Percentiles rank a stretch among this genome's conserved stretches.
phyloP scores from a whole-genome alignment of 192 early-diverging fungal species.

The Coemansia sp. region DNA sequence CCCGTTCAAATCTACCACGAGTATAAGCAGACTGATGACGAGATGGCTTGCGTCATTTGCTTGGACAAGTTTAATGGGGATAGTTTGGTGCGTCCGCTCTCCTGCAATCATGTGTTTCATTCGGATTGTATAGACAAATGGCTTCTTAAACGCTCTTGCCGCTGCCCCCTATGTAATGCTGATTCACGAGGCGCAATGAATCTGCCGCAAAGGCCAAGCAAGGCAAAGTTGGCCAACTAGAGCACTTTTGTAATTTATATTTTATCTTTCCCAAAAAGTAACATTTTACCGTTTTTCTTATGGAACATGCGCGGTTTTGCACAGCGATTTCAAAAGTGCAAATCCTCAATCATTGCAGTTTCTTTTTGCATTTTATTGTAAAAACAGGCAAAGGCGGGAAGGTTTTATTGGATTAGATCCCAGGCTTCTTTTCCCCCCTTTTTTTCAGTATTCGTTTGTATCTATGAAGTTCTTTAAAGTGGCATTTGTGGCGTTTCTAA shows the following conservation, averaged over 20 bases:
- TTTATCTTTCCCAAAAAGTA: no score
- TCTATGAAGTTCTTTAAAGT: no score
- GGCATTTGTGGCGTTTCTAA: no score
- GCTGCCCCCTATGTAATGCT: constrained; percentile 43
- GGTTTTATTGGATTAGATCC: no score
- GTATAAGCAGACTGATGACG: constrained; percentile 1
- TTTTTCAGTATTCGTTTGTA: no score
- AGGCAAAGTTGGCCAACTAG: constrained; percentile 20
- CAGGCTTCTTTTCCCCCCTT: no score
- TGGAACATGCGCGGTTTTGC: no score
- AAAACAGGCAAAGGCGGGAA: no score
- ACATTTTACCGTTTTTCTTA: no score
- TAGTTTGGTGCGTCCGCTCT: constrained; percentile 25
- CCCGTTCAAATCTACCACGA: background rate
- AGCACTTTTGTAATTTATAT: constrained; percentile 2
- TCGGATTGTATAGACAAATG: constrained; percentile 38
- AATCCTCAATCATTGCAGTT: no score
- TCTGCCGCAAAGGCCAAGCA: constrained; percentile 24
- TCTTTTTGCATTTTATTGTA: no score
- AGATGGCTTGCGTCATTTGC: constrained; percentile 27
- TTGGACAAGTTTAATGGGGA: constrained; percentile 20
- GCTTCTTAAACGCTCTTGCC: constrained; percentile 40
- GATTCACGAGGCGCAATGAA: constrained; percentile 15
- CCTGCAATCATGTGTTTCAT: constrained; percentile 41
- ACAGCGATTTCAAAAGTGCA: no score